These are phyloP conservation scores for Penicillium sp. DNA, from an alignment of 2,329 filamentous ascomycete species.

Conservation along the genomic window DNA sequence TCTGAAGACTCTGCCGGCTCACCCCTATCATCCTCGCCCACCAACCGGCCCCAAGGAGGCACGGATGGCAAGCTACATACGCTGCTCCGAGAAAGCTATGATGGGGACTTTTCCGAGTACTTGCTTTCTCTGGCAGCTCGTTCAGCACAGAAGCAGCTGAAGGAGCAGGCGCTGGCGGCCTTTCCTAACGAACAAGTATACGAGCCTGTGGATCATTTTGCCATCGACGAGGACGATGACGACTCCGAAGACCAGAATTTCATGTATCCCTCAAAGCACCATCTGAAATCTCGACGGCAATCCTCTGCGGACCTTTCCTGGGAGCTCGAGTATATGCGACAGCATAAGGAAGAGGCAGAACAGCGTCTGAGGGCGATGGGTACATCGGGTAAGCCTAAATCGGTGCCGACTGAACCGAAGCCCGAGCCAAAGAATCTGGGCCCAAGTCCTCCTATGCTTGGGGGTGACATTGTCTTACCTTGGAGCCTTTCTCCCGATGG, in stretches of 20 bases:
- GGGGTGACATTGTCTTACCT: slow-evolving; percentile 76
- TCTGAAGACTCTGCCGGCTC: slow-evolving; percentile 49
- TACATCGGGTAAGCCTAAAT: slow-evolving; percentile 30
- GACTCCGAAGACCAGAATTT: slow-evolving; percentile 32
- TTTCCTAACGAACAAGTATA: slow-evolving; percentile 51
- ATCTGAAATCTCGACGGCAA: slow-evolving; percentile 40
- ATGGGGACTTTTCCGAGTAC: slow-evolving; percentile 74
- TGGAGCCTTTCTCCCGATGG: slow-evolving; percentile 79
- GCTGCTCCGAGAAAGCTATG: slow-evolving; percentile 59
- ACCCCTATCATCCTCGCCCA: slow-evolving; percentile 33
- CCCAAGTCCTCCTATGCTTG: slow-evolving; percentile 81
- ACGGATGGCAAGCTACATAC: slow-evolving; percentile 5
- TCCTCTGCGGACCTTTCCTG: slow-evolving; percentile 57
- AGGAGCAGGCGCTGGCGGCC: slow-evolving; percentile 59
- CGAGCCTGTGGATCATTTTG: slow-evolving; percentile 50
- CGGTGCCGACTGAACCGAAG: slow-evolving; percentile 50
- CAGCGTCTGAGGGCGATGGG: slow-evolving; percentile 40
- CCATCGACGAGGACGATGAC: slow-evolving; percentile 43
- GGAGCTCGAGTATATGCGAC: slow-evolving; percentile 79
- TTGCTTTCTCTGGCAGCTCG: slow-evolving; percentile 76
- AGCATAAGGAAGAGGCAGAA: slow-evolving; percentile 68
- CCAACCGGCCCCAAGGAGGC: slow-evolving; percentile 20
- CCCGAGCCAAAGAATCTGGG: slow-evolving; percentile 46
- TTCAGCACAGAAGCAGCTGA: slow-evolving; percentile 76
- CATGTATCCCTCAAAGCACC: slow-evolving; percentile 27